phyloP scores from a whole-genome alignment of 2,329 filamentous ascomycete genomes.

The Paraphoma chrysanthemicola region DNA sequence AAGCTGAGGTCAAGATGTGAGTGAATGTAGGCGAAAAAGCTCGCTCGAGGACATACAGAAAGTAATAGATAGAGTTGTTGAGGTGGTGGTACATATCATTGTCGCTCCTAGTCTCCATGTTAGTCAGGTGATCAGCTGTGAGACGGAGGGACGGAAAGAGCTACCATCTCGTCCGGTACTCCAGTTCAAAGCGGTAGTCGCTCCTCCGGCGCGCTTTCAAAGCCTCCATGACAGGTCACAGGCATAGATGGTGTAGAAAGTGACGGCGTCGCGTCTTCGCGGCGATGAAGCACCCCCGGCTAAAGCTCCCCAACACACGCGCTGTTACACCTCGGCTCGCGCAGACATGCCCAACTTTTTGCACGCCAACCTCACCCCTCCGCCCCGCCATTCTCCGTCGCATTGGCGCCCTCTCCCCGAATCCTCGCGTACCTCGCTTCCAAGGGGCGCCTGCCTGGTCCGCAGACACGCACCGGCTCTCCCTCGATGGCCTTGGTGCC shows the following conservation, averaged over 20 bases:
- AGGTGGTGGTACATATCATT: slow-evolving; percentile 96
- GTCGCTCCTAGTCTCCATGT: slow-evolving; percentile 66
- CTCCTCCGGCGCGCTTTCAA: slow-evolving; percentile 67
- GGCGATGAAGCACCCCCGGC: neutral
- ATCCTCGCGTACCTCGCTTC: slow-evolving; percentile 60
- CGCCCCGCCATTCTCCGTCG: slow-evolving; percentile 18
- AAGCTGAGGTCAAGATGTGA: slow-evolving; percentile 55
- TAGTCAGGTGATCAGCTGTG: slow-evolving; percentile 2
- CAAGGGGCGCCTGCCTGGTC: slow-evolving; percentile 50
- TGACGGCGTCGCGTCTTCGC: neutral
- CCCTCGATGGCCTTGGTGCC: slow-evolving; percentile 56
- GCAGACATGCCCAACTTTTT: neutral
- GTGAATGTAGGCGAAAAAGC: neutral
- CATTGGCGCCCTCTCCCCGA: slow-evolving; percentile 60
- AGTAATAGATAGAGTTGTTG: slow-evolving; percentile 89
- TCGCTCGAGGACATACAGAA: slow-evolving; percentile 61
- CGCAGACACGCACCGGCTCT: slow-evolving; percentile 14
- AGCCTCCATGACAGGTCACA: slow-evolving; percentile 25
- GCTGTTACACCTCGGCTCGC: slow-evolving; percentile 7
- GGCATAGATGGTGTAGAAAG: neutral
- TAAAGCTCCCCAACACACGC: neutral
- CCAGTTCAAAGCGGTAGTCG: slow-evolving; percentile 80
- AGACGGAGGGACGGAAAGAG: neutral
- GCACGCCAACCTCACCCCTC: slow-evolving; percentile 5
- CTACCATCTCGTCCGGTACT: slow-evolving; percentile 90